Evolutionary conservation across 2,329 filamentous ascomycete genomes (phyloP).

Genomic region (Alternaria sp.): DNA sequence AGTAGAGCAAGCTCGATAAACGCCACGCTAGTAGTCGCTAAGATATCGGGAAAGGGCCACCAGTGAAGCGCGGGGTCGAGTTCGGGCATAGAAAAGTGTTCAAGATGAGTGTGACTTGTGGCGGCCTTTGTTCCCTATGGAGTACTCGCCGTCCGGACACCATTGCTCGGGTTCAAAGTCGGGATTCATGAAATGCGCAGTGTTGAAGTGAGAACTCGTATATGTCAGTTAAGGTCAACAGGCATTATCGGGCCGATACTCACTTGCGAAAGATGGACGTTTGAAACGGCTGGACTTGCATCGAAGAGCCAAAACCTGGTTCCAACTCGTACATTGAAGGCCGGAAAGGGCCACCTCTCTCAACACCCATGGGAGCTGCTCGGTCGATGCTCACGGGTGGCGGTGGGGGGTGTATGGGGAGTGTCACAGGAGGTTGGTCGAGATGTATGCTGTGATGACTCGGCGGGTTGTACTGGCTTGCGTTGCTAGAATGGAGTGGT

Average conservation of each 20-base stretch:
- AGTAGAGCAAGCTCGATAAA: constrained; percentile 41
- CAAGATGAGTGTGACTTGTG: constrained; percentile 47
- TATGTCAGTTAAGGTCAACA: constrained; percentile 19
- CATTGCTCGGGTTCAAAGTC: constrained; percentile 62
- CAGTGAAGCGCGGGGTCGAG: constrained; percentile 27
- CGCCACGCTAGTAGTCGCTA: constrained; percentile 48
- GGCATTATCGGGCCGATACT: constrained; percentile 19
- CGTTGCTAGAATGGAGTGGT: constrained; percentile 34
- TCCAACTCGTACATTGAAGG: constrained; percentile 55
- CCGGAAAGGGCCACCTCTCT: constrained; percentile 52
- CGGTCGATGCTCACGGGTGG: constrained; percentile 40
- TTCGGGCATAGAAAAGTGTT: constrained; percentile 19
- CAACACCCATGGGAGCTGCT: constrained; percentile 33
- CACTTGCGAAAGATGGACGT: constrained; percentile 59
- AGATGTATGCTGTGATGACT: constrained; percentile 41
- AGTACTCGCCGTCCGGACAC: constrained; percentile 56
- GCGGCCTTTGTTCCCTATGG: constrained; percentile 45
- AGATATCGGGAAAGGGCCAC: constrained; percentile 41
- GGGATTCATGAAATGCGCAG: constrained; percentile 59
- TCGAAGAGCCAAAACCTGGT: constrained; percentile 47
- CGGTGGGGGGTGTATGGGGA: constrained; percentile 41
- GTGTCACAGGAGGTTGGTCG: constrained; percentile 39
- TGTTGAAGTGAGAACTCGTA: constrained; percentile 58
- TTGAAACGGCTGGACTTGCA: constrained; percentile 52
- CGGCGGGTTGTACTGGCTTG: constrained; percentile 32